These are phyloP conservation scores for Nakazawaea populi DNA, from an alignment of 805 yeast species.

Conservation along the genomic window DNA sequence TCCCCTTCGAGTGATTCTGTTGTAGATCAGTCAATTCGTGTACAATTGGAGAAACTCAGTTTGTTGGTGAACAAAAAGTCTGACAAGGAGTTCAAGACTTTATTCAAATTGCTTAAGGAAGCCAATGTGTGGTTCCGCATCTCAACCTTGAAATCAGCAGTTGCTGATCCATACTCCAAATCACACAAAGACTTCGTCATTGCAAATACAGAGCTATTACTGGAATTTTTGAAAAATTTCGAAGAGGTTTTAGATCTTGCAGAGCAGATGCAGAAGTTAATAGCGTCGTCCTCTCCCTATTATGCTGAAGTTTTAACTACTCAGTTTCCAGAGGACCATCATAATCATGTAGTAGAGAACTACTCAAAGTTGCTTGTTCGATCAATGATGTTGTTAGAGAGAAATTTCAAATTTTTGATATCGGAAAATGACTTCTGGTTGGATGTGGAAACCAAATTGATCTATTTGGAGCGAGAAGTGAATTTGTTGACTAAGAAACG, in stretches of 20 bases:
- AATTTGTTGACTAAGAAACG: background rate
- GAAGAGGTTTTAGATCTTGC: background rate
- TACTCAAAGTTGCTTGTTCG: conserved; percentile 1
- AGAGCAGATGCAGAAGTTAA: background rate
- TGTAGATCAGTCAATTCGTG: background rate
- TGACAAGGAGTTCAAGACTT: background rate
- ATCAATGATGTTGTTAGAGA: conserved; percentile 7
- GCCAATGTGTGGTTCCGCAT: background rate
- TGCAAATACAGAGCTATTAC: background rate
- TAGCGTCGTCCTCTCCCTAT: background rate
- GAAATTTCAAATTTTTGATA: background rate
- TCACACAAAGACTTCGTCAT: background rate
- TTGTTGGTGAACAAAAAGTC: background rate
- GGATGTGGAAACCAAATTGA: background rate
- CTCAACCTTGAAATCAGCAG: background rate
- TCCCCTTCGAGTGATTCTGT: background rate
- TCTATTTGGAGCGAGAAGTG: background rate
- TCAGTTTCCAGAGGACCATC: background rate
- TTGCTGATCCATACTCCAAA: background rate
- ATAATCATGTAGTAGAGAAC: background rate
- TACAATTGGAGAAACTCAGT: conserved; percentile 1
- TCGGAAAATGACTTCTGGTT: conserved; percentile 4
- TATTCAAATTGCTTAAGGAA: background rate
- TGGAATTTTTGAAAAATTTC: background rate
- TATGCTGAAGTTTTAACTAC: background rate